phyloP scores from a whole-genome alignment of 1,284 basidiomycete genomes.

The Paramarasmius palmivorus region DNA sequence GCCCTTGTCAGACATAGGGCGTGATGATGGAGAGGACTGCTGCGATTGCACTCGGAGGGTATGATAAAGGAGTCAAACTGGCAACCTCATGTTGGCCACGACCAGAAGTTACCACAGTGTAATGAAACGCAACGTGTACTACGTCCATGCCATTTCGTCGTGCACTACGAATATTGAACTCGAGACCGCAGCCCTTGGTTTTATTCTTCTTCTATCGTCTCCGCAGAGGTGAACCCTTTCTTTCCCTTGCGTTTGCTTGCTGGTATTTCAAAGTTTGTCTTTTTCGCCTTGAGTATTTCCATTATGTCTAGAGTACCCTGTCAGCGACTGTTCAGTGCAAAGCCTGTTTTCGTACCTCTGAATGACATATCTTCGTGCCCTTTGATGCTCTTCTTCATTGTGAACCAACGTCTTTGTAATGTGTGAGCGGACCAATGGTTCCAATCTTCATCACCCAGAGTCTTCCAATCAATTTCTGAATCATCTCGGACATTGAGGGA shows the following conservation, averaged over 20 bases:
- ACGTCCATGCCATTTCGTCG: too few species aligned
- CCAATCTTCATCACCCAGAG: slow-evolving; percentile 69
- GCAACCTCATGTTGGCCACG: slow-evolving; percentile 2
- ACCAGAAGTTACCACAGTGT: neutral
- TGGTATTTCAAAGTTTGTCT: slow-evolving; percentile 54
- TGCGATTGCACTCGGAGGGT: neutral
- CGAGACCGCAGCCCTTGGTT: too few species aligned
- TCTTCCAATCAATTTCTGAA: slow-evolving; percentile 84
- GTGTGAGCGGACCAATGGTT: slow-evolving; percentile 81
- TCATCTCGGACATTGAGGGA: slow-evolving; percentile 74
- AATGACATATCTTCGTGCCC: slow-evolving; percentile 78
- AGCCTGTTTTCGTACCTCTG: slow-evolving; percentile 47
- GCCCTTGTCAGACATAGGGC: neutral
- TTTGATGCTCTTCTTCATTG: slow-evolving; percentile 73
- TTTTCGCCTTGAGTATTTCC: slow-evolving; percentile 74
- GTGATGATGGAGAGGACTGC: neutral
- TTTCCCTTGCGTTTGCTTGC: slow-evolving; percentile 42
- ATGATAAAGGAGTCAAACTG: neutral
- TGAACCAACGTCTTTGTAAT: slow-evolving; percentile 75
- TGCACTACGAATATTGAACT: too few species aligned
- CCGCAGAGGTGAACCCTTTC: slow-evolving; percentile 52
- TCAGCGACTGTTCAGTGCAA: neutral
- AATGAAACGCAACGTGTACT: neutral
- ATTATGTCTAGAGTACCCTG: slow-evolving; percentile 63
- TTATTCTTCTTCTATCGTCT: too few species aligned